Percentiles rank a stretch among this genome's conserved stretches.
Evolutionary conservation across 2,329 filamentous ascomycete genomes (phyloP).

Genomic region (Calonectria pseudoreteaudii): DNA sequence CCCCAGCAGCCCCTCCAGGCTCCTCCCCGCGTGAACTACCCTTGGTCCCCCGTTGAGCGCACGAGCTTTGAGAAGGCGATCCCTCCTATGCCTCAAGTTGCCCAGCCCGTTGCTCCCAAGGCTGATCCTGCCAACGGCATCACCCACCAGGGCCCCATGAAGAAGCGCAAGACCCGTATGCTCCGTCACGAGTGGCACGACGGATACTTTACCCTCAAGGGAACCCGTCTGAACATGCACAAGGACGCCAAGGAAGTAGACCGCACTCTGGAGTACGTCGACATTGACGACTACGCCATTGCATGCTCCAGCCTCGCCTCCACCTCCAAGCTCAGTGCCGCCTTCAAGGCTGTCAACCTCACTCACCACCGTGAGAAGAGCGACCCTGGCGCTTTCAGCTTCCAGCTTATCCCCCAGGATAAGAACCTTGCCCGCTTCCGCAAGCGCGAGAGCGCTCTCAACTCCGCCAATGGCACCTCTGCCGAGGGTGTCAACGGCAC

Average conservation of each 20-base stretch:
- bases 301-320: constrained; percentile 83
- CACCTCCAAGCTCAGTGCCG: constrained; percentile 84
- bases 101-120: constrained; percentile 44
- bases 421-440: constrained; percentile 65
- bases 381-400: constrained; percentile 78
- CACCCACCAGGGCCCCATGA: constrained; percentile 88
- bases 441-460: constrained; percentile 64
- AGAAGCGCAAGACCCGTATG: constrained; percentile 90
- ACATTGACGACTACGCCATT: constrained; percentile 90
- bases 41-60: constrained; percentile 65
- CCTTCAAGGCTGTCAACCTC: constrained; percentile 84
- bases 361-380: constrained; percentile 65
- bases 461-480: constrained; percentile 45
- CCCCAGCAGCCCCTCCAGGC: constrained; percentile 57
- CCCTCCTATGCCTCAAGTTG: constrained; percentile 48
- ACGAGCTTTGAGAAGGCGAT: constrained; percentile 59
- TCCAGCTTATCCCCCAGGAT: constrained; percentile 84
- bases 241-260: constrained; percentile 66
- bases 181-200: constrained; percentile 95
- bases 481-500: constrained; percentile 68
- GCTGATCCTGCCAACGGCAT: constrained; percentile 61
- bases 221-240: constrained; percentile 81
- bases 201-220: constrained; percentile 87
- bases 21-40: constrained; percentile 66
- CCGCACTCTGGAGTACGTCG: constrained; percentile 80